Base-by-base conservation (phyloP, 1,139 yeast species). In the Geotrichum phurueaensis region DNA sequence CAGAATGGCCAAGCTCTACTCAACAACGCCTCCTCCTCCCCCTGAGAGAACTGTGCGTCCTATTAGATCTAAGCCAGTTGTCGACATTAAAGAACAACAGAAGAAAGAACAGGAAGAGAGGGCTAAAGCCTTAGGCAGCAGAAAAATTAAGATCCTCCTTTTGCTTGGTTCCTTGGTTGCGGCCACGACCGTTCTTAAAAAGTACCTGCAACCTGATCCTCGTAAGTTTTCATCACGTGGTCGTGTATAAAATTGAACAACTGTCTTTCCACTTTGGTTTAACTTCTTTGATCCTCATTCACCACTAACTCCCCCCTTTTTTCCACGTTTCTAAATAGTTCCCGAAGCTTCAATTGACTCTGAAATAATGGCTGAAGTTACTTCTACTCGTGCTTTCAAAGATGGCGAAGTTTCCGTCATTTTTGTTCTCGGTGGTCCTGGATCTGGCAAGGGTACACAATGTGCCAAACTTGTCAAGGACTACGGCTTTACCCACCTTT, bases 381-480 rank as follows among this genome's bases (percentile, higher is more conserved):
- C 45, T 2, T 7, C 79, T 15, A 82, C 86, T 0, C 60, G 51
- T 15, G 83, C 86, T 0, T 87, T 87, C 70, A 73, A 81, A 7
- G 79, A 80, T 3, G 84, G 84, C 50, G 83, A 86, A 61, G 82
- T 88, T 39, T 83, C 89, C 39, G 96, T 94, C 6, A 81, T 94
- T 39, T 94, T 89, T 73, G 97, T 94, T 10, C 82, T 94, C 48
- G 78, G 78, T 10, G 83, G 92, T 2, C 92, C 92, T 2, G 97
- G 99, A 20, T 87, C 97, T 20, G 99, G 99, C 52, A 94, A 94
- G 72, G 99, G 99, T 62, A 94, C 99, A 1, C 99, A 94, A 75
- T 90, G 97, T 77, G 88, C 86, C 53, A 87, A 83, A 69, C 80
- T 94, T 61, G 98, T 94, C 53, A 76, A 81, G 25, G 89, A 91